Conservation (phyloP, 176 grass and related monocot species). For the Musa itinerans region DNA sequence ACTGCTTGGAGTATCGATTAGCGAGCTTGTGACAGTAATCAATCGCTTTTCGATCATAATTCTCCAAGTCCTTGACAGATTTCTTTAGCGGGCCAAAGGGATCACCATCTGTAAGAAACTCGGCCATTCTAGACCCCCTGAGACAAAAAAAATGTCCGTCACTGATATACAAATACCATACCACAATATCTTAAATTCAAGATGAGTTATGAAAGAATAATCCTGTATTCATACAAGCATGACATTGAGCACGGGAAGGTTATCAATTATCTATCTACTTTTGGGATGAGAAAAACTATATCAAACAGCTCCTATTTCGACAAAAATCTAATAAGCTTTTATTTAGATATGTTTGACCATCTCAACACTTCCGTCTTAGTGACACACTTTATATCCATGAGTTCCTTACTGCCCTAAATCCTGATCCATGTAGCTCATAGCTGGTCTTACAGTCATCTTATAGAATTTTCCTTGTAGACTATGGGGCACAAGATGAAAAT, state of each 20-base stretch:
- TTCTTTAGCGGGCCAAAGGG: constrained; percentile 47
- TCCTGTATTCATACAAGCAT: neutral
- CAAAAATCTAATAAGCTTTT: neutral
- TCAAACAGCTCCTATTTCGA: neutral
- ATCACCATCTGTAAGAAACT: constrained; percentile 71
- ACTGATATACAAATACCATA: neutral
- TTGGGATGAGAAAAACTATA: neutral
- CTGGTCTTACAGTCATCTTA: too few species aligned
- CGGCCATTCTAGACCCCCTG: constrained; percentile 49
- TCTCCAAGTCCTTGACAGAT: constrained; percentile 40
- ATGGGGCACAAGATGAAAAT: too few species aligned
- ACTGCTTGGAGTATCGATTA: constrained; percentile 54
- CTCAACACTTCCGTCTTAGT: too few species aligned
- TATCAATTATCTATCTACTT: neutral
- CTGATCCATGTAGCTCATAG: too few species aligned
- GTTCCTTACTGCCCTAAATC: too few species aligned
- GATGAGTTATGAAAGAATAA: neutral
- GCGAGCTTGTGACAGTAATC: constrained; percentile 51
- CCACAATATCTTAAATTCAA: neutral
- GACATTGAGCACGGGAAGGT: neutral
- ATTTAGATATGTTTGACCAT: too few species aligned
- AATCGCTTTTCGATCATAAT: constrained; percentile 21
- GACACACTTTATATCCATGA: too few species aligned
- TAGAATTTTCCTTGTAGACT: too few species aligned
- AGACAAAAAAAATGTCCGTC: neutral